Conservation (phyloP, 2,329 filamentous ascomycete species). For the Mycosphaerelloides madeirae region DNA sequence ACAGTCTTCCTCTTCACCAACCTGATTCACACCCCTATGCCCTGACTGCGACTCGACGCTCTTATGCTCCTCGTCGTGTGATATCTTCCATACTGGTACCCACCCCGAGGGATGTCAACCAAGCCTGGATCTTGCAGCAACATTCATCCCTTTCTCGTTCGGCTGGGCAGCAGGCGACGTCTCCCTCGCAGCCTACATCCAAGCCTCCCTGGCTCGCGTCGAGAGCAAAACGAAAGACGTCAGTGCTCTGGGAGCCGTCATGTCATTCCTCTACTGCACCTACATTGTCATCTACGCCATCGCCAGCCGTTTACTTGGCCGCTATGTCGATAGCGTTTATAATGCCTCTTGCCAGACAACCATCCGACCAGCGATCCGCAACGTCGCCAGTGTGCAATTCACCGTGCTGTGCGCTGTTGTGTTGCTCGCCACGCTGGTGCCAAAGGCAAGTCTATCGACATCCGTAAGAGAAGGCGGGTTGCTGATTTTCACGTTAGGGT, state of each 20-base stretch:
- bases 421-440: slow-evolving; percentile 6
- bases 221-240: slow-evolving; percentile 9
- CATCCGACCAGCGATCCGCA: slow-evolving; percentile 7
- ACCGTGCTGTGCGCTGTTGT: slow-evolving; percentile 6
- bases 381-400: slow-evolving; percentile 8
- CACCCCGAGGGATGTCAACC: slow-evolving; percentile 3
- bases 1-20: slow-evolving; percentile 10
- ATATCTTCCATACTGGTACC: slow-evolving; percentile 8
- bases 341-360: slow-evolving; percentile 1
- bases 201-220: slow-evolving; percentile 6
- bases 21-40: slow-evolving; percentile 9
- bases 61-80: slow-evolving; percentile 5
- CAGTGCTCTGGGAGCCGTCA: slow-evolving; percentile 8
- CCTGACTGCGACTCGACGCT: slow-evolving; percentile 6
- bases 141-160: slow-evolving; percentile 8
- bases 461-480: background rate
- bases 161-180: slow-evolving; percentile 8
- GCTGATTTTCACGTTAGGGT: slow-evolving; percentile 1
- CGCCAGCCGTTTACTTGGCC: slow-evolving; percentile 2
- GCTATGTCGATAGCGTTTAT: slow-evolving; percentile 6
- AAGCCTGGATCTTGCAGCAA: slow-evolving; percentile 9
- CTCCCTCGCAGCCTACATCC: slow-evolving; percentile 7
- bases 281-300: slow-evolving; percentile 9
- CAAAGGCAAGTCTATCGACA: slow-evolving; percentile 4
- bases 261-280: slow-evolving; percentile 10